Base-by-base conservation (phyloP, 73 alveolate species). In the Symbiodinium pilosum region DNA sequence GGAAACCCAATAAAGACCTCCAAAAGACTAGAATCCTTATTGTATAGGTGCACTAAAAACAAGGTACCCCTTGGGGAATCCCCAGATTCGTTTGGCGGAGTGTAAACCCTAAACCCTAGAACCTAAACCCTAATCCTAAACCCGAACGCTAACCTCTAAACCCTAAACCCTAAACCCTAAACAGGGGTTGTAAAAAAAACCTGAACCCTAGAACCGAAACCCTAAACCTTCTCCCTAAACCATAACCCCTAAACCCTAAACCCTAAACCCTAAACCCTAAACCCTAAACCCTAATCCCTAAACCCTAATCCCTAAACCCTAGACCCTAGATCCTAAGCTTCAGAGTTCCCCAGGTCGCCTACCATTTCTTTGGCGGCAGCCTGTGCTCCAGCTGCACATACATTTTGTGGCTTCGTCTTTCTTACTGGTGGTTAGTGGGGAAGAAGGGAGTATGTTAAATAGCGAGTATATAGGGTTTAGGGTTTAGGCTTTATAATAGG, bases 281-380 rank as follows among this genome's bases (percentile, higher is more conserved):
- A 56, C 75, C 34, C 32, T 12, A 14, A 56, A 16, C 75, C 16
- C 3, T 14, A 16, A 56, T 6, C 11, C 75, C 75, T 6, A 34
- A 56, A 56, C 75, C 75, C 75, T 11, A 56, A 20, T 6, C 75
- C 32, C 32, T 30, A 2, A 56, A 20, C 75, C 75, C 32, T 30
- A 56, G 8, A 26, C 26, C 16, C 75, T 6, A 30, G 75, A 56
- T 30, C 75, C 75, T 11, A 56, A 51, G 1, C 21, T 24, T 51
- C 12, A 51, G 0, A 54, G 28, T 7, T 14, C 39, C 81, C 81
- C 3, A 73, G 85, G 85, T 73, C 44, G 85, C 85, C 43, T 73
- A 73, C n/a, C 41, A 36, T 32, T n/a, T 73, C 85, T 73, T 73
- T 32, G 85, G 85, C 85, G 85, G 85, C 16, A 73, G 85, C 44